Evolutionary conservation across 2,329 filamentous ascomycete genomes (phyloP).

Genomic region (Pseudogymnoascus sp.): DNA sequence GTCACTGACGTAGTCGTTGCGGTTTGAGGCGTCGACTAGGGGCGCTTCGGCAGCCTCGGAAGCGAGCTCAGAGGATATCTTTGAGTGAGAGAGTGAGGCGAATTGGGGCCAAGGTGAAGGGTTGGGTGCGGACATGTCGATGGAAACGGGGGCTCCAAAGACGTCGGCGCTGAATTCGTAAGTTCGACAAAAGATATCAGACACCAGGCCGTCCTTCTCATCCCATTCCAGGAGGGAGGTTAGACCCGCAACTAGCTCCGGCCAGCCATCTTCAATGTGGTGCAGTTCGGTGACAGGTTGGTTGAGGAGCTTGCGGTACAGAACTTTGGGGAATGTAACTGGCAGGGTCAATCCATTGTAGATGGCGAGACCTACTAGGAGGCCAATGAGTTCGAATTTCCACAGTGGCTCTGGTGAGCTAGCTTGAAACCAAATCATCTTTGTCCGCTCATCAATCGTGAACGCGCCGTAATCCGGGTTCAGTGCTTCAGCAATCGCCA

Average conservation of each 20-base stretch:
- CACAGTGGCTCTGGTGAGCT: constrained; percentile 73
- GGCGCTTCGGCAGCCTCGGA: constrained; percentile 42
- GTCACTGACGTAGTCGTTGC: constrained; percentile 69
- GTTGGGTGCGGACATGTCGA: constrained; percentile 42
- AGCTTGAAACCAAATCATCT: constrained; percentile 82
- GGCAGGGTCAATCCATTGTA: constrained; percentile 92
- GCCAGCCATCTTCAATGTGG: constrained; percentile 82
- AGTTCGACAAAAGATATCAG: constrained; percentile 72
- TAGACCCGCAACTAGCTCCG: constrained; percentile 67
- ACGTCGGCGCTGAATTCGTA: constrained; percentile 71
- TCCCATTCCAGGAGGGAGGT: constrained; percentile 68
- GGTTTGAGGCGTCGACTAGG: constrained; percentile 74
- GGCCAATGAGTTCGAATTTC: constrained; percentile 82
- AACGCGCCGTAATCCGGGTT: constrained; percentile 74
- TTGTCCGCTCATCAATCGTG: constrained; percentile 64
- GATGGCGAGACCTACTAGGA: constrained; percentile 80
- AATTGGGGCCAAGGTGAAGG: constrained; percentile 46
- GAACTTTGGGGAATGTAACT: constrained; percentile 73
- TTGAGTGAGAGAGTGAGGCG: constrained; percentile 23
- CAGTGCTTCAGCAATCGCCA: constrained; percentile 73
- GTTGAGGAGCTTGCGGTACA: constrained; percentile 74
- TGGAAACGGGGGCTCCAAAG: constrained; percentile 48
- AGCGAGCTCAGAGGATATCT: constrained; percentile 12
- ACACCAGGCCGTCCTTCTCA: constrained; percentile 64
- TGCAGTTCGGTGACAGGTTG: constrained; percentile 61